Base-by-base conservation (phyloP, 1,284 basidiomycete species). In the Phylloporus sp. region DNA sequence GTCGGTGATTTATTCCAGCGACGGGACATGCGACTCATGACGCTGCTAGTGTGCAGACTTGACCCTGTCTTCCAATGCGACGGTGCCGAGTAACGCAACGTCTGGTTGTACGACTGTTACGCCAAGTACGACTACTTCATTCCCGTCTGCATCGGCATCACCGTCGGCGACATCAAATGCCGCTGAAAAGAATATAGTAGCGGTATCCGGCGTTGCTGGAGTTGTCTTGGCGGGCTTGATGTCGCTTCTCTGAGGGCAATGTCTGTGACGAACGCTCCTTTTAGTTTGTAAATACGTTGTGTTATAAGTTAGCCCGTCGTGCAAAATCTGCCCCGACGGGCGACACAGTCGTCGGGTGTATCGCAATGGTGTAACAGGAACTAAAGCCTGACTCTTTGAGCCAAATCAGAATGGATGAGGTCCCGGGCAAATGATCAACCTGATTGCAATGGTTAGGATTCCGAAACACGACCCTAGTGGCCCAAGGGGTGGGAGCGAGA, bases 51-150 rank as follows among this genome's bases (percentile, higher is more conserved):
- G 58, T 43, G 58, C 58, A 11, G 58, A 59, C 39, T 43, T 59
- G 58, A 59, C 58, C 6, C 39, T 59, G 35, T 59, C 58, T 11
- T 41, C 58, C 25, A 59, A 7, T 20, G 58, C 39, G 10, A 41
- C 58, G 19, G 58, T 59, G 58, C 39, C 58, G 17, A 59, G 39
- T 19, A 59, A 59, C 25, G 56, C 56, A 6, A 58, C 56, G 35
- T 39, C 56, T n/a, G 39, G 39, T 4, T 59, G 58, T 43, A 20
- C 58, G 8, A 59, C 25, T 43, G 11, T 59, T 27, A 20, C 58
- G n/a, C 3, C 58, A 19, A 41, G 14, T 14, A 25, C 25, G n/a
- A 27, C 58, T 5, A 32, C 58, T 19, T 59, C 58, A 20, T 59
- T 59, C 39, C 58, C 58, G 58, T 59, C 58, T 23, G 58, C 29